Base-by-base conservation (phyloP, 2,329 filamentous ascomycete genomes). In the Colletotrichum falcatum region DNA sequence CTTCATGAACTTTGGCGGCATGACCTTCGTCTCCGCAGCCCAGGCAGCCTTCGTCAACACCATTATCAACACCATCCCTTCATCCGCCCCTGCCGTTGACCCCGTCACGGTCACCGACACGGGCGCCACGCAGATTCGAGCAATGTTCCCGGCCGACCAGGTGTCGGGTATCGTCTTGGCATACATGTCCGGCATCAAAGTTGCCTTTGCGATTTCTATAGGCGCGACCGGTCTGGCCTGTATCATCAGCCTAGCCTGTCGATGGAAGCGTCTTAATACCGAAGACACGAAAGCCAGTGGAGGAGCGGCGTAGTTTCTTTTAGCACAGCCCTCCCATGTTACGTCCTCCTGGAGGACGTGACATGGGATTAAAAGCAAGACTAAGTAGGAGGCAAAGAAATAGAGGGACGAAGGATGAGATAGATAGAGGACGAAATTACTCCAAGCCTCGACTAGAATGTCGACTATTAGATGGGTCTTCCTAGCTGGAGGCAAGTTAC, bases 151-250 rank as follows among this genome's bases (percentile, higher is more conserved):
- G 0, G 64, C 78, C 0, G 76, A 86, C 14, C 82, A 82, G 72
- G 75, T 91, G 0, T 75, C 79, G 0, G 83, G 82, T 0, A 87
- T 92, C 42, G 79, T 91, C 14, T 61, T 75, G 0, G 88, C 49
- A 12, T 53, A 53, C 28, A 53, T 53, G 49, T 53, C 49, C 26
- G 49, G 49, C 49, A 88, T 90, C 75, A 89, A 89, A 75, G 87
- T 90, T 7, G 83, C 84, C 5, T 83, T 88, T 35, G 89, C 87
- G 0, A 80, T 89, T 72, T 82, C 84, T 1, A 80, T 83, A 8
- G 74, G 87, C 7, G 83, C 82, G 4, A 81, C 76, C 1, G 80
- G 80, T 0, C 37, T 79, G 7, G 74, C 78, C 0, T 74, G 79
- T 7, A 23, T 80, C 9, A 42, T 79, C 8, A 74, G 75, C 49